phyloP scores from a whole-genome alignment of 2,329 filamentous ascomycete species.

The Pseudopyricularia javanii region DNA sequence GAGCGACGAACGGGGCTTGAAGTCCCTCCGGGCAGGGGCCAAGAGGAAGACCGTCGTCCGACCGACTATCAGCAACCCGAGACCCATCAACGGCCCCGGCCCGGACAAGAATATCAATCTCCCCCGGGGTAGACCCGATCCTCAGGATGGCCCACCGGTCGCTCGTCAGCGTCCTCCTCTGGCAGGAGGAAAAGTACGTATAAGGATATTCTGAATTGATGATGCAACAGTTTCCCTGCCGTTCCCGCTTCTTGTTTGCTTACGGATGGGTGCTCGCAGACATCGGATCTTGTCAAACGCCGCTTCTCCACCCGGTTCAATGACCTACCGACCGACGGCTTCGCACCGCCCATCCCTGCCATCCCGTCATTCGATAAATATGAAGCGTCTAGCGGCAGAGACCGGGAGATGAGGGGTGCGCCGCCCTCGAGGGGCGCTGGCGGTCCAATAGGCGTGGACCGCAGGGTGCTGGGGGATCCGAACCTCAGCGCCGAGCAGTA shows the following conservation, averaged over 20 bases:
- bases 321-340: constrained; percentile 59
- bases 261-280: constrained; percentile 24
- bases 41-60: constrained; percentile 41
- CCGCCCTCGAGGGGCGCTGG: constrained; percentile 39
- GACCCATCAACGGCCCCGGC: constrained; percentile 51
- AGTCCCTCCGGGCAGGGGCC: constrained; percentile 47
- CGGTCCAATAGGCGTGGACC: constrained; percentile 52
- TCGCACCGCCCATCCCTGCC: constrained; percentile 61
- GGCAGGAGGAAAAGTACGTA: constrained; percentile 41
- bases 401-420: constrained; percentile 29
- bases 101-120: constrained; percentile 32
- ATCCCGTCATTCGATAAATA: constrained; percentile 50
- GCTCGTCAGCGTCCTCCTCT: constrained; percentile 34
- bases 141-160: constrained; percentile 15
- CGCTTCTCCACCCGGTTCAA: constrained; percentile 91
- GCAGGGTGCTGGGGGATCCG: constrained; percentile 68
- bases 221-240: background rate
- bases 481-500: constrained; percentile 71
- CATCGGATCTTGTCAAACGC: constrained; percentile 79
- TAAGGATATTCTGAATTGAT: too few relatives aligned
- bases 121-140: constrained; percentile 18
- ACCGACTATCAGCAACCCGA: constrained; percentile 49
- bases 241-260: background rate
- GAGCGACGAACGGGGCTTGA: constrained; percentile 50
- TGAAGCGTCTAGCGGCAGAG: constrained; percentile 24